Evolutionary conservation across 371 early-diverging fungal genomes (phyloP).

Genomic region (Actinomucor elegans): DNA sequence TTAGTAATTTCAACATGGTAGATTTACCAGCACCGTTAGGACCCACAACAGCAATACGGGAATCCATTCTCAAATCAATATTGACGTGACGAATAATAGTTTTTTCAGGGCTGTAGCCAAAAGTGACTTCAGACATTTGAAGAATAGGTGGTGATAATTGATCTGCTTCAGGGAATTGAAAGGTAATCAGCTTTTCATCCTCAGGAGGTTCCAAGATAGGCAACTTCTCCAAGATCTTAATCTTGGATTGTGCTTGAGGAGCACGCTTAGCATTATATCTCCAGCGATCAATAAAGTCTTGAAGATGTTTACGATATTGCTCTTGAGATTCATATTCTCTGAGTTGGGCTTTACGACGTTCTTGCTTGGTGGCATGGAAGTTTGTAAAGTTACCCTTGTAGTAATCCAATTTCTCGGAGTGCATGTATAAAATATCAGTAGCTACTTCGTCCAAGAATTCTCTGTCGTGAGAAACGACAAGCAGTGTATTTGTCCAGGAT

Average conservation of each 20-base stretch:
- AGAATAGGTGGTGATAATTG: conserved; percentile 85
- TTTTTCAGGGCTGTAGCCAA: conserved; percentile 76
- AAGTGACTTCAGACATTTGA: conserved; percentile 89
- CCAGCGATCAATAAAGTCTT: conserved; percentile 98
- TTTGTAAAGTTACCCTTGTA: conserved; percentile 94
- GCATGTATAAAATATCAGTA: conserved; percentile 95
- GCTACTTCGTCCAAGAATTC: conserved; percentile 97
- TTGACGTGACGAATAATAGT: conserved; percentile 81
- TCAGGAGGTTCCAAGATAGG: conserved; percentile 89
- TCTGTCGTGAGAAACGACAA: conserved; percentile 98
- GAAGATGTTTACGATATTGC: conserved; percentile 90
- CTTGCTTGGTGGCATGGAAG: conserved; percentile 88
- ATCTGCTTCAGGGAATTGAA: conserved; percentile 93
- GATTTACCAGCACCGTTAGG: conserved; percentile 90
- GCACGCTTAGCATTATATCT: conserved; percentile 98
- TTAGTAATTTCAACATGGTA: conserved; percentile 89
- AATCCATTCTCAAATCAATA: conserved; percentile 93
- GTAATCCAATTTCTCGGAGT: conserved; percentile 88
- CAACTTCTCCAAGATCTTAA: conserved; percentile 97
- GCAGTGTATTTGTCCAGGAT: conserved; percentile 87
- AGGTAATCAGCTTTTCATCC: conserved; percentile 82
- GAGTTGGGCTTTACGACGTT: conserved; percentile 85
- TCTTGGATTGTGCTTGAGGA: conserved; percentile 96
- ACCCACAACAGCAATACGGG: conserved; percentile 95
- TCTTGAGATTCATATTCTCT: conserved; percentile 95